Evolutionary conservation across 2,329 filamentous ascomycete species (phyloP).

Genomic region (Colletotrichum zoysiae): DNA sequence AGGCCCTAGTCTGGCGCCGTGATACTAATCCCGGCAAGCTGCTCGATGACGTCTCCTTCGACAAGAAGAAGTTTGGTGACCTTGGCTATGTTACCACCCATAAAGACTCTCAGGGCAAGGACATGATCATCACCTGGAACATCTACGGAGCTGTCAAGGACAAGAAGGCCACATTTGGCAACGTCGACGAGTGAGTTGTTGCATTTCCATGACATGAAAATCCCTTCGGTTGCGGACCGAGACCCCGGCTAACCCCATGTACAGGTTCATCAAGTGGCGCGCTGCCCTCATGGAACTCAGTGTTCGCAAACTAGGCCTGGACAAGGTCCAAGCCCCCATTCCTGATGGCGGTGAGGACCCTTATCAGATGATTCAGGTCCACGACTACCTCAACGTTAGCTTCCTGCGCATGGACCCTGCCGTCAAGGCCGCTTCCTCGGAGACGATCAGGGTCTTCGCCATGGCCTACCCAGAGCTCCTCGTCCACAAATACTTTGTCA

Average conservation of each 20-base stretch:
- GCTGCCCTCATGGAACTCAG: slow-evolving; percentile 91
- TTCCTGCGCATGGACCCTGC: slow-evolving; percentile 85
- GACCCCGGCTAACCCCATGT: slow-evolving; percentile 4
- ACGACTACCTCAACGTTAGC: slow-evolving; percentile 90
- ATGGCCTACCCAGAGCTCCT: slow-evolving; percentile 91
- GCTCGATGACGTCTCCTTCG: slow-evolving; percentile 73
- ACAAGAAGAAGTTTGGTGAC: slow-evolving; percentile 77
- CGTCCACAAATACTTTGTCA: slow-evolving; percentile 91
- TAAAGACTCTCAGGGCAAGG: slow-evolving; percentile 65
- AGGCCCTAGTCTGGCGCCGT: slow-evolving; percentile 87
- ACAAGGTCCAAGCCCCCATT: slow-evolving; percentile 76
- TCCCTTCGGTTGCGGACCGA: neutral
- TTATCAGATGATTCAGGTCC: slow-evolving; percentile 92
- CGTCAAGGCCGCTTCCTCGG: slow-evolving; percentile 71
- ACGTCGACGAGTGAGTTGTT: slow-evolving; percentile 78
- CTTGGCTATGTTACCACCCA: slow-evolving; percentile 87
- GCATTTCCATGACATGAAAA: neutral
- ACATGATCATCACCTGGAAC: slow-evolving; percentile 87
- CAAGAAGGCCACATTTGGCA: slow-evolving; percentile 84
- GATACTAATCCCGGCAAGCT: slow-evolving; percentile 78
- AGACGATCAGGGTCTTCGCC: slow-evolving; percentile 85
- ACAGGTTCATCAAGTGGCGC: slow-evolving; percentile 89
- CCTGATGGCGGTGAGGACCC: slow-evolving; percentile 82
- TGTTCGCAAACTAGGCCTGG: slow-evolving; percentile 78
- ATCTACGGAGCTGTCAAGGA: slow-evolving; percentile 91